Conservation (phyloP, 2,329 filamentous ascomycete genomes). For the Macrophomina pseudophaseolina region DNA sequence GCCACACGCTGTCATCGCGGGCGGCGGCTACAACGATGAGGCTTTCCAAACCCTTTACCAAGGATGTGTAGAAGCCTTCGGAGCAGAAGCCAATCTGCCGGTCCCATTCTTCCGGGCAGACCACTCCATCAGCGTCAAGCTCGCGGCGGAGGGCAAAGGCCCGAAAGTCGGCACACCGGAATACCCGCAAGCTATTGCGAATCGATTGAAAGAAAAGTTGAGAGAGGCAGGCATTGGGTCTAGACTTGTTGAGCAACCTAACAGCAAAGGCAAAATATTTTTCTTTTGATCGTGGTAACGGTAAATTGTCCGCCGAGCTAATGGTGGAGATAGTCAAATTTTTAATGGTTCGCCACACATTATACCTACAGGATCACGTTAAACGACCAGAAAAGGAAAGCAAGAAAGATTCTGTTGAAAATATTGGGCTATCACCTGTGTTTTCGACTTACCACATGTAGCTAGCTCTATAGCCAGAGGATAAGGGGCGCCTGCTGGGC, state of each 20-base stretch:
- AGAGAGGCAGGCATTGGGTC: not conserved
- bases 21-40: conserved; percentile 1
- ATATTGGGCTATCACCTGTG: too few species aligned
- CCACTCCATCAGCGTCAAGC: not conserved
- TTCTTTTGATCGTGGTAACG: not conserved
- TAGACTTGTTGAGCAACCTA: not conserved
- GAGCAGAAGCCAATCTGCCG: not conserved
- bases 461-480: too few species aligned
- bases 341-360: too few species aligned
- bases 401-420: too few species aligned
- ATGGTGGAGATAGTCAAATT: too few species aligned
- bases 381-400: too few species aligned
- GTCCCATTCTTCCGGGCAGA: not conserved
- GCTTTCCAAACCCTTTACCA: not conserved
- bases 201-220: not conserved
- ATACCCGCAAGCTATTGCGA: not conserved
- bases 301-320: too few species aligned
- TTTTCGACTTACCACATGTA: too few species aligned
- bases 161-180: not conserved
- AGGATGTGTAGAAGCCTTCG: not conserved
- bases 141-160: not conserved
- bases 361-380: too few species aligned
- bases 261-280: not conserved
- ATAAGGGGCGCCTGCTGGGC: too few species aligned
- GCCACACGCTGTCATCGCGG: not conserved